Percentiles rank a stretch among this genome's conserved stretches.
Evolutionary conservation across 345 rosid genomes (phyloP).

Genomic region (Durio zibethinus): DNA sequence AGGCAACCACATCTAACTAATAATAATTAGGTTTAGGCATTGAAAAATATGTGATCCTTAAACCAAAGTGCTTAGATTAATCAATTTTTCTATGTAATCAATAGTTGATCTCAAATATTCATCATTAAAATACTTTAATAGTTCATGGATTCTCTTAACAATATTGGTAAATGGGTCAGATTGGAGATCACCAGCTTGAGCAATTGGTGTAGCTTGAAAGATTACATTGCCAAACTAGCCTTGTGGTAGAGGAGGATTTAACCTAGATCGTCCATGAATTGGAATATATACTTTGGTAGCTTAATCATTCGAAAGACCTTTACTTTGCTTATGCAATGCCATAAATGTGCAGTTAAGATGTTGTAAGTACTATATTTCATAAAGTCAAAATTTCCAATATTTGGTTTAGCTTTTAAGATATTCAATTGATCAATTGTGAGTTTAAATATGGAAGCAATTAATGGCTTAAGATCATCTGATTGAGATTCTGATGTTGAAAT

Average conservation of each 20-base stretch:
- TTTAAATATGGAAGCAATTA: not conserved
- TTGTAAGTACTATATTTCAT: conserved; percentile 11
- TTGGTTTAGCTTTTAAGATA: conserved; percentile 17
- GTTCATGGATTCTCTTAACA: conserved; percentile 28
- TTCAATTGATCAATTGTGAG: conserved; percentile 22
- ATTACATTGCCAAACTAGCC: conserved; percentile 45
- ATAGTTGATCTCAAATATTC: conserved; percentile 46
- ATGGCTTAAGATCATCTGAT: not conserved
- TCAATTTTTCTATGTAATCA: conserved; percentile 27
- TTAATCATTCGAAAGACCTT: conserved; percentile 22
- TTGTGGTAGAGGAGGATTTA: conserved; percentile 39
- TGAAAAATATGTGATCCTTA: conserved; percentile 24
- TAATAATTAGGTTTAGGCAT: conserved; percentile 63
- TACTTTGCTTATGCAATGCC: conserved; percentile 31
- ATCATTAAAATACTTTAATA: conserved; percentile 24
- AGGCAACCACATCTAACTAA: no score
- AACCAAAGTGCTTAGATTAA: conserved; percentile 14
- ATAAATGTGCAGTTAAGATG: conserved; percentile 28
- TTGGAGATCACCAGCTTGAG: conserved; percentile 21
- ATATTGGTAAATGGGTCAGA: conserved; percentile 27
- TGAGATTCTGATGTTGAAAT: not conserved
- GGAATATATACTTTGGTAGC: conserved; percentile 17
- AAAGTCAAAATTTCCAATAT: not conserved
- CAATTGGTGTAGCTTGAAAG: conserved; percentile 23
- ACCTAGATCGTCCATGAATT: conserved; percentile 35